Percentiles rank a stretch among this genome's conserved stretches.
These are phyloP conservation scores for Tricholoma terreum DNA, from an alignment of 768 basidiomycete genomes.

Conservation along the genomic window DNA sequence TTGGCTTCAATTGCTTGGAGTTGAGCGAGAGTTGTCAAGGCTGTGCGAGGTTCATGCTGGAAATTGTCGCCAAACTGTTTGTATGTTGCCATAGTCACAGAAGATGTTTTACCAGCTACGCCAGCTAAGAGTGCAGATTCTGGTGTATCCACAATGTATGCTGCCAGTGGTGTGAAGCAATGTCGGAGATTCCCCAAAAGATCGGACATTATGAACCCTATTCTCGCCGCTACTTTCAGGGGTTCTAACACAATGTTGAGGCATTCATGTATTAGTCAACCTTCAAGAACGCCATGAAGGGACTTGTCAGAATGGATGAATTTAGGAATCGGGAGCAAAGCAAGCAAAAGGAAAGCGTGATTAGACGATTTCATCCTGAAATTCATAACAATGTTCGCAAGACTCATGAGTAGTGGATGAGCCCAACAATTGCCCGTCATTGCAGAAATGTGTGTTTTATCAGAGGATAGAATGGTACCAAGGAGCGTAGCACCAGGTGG, in stretches of 20 bases:
- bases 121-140: conserved; percentile 27
- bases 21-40: conserved; percentile 14
- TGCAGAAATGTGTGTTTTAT: conserved; percentile 16
- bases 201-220: conserved; percentile 27
- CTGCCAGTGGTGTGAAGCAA: conserved; percentile 25
- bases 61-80: conserved; percentile 28
- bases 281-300: conserved; percentile 20
- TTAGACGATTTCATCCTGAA: conserved; percentile 9
- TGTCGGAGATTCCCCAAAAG: conserved; percentile 18
- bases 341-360: conserved; percentile 9
- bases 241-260: conserved; percentile 26
- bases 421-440: conserved; percentile 11
- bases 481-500: conserved; percentile 14
- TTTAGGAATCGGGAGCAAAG: conserved; percentile 18
- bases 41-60: conserved; percentile 23
- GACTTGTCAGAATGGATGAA: neutral
- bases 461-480: conserved; percentile 14
- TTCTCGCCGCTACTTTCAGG: conserved; percentile 26
- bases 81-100: conserved; percentile 25
- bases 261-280: conserved; percentile 23
- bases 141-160: conserved; percentile 31
- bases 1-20: conserved; percentile 9
- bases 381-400: conserved; percentile 11
- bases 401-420: neutral
- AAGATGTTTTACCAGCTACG: conserved; percentile 27